Base-by-base conservation (phyloP, 164 flowering plant species). In the Taxillus chinensis region DNA sequence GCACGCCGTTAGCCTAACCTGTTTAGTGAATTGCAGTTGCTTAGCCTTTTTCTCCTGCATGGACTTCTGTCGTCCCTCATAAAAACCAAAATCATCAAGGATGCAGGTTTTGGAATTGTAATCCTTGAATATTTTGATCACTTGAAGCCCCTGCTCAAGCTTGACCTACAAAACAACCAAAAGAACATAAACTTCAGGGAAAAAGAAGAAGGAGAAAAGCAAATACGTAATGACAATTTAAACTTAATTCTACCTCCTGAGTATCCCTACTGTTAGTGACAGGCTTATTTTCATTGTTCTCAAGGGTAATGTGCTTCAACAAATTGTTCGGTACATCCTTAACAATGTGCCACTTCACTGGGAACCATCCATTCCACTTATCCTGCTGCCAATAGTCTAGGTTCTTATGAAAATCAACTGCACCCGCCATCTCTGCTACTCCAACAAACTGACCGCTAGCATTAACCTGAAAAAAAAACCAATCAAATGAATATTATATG, bases 371-470 rank as follows among this genome's bases (percentile, higher is more conserved):
- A 71, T 72, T 84, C 97, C 97, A 90, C 73, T 84, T 87, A 73
- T 90, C 95, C 65, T 90, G 97, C 51, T 90, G 97, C 97, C 95
- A 90, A 64, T 83, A 83, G 49, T 90, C 97, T 39, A 83, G 64
- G 56, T 57, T 83, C 71, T 86, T 90, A 67, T 84, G 56, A 63
- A 90, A 90, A 73, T 90, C 97, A 74, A 90, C 97, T 9, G 86
- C 78, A 2, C 95, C 92, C 5, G 70, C 67, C 97, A 90, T 90
- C 72, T 90, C 97, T 0, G 95, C 95, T 43, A 90, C 71, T 5
- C 97, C 97, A 70, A 83, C 83, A 73, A 90, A 90, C 56, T 90
- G 97, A 17, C 97, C 97, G 75, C 97, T 90, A 3, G 89, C 71
- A 66, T 90, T 90, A n/a, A 90, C 97, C 97, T 90, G 64, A 13